Evolutionary conservation across 225 moss, liverwort and hornwort species (phyloP).

Genomic region (Anthoceros angustus): DNA sequence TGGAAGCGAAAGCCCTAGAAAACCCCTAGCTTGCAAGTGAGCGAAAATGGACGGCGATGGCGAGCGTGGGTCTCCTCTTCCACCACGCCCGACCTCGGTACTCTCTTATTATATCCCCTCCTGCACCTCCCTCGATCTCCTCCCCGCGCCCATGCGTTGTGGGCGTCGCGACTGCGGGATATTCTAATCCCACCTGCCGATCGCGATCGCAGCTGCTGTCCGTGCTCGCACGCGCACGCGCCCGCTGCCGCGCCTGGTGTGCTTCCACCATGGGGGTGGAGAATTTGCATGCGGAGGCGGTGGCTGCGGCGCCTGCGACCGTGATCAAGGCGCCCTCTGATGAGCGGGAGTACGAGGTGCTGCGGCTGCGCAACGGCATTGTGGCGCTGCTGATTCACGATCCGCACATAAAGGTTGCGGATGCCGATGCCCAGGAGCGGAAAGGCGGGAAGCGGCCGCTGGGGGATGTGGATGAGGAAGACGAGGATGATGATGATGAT

Average conservation of each 20-base stretch:
- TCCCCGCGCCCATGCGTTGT: neutral
- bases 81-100: neutral
- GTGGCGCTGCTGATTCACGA: conserved; percentile 65
- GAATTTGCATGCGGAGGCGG: conserved; percentile 14
- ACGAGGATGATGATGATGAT: conserved; percentile 12
- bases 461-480: conserved; percentile 13
- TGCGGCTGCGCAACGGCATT: conserved; percentile 59
- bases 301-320: conserved; percentile 2
- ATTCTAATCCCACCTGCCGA: neutral
- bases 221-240: neutral
- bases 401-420: conserved; percentile 39
- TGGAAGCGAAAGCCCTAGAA: neutral
- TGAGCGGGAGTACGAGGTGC: conserved; percentile 44
- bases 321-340: conserved; percentile 73
- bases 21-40: neutral
- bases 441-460: conserved; percentile 10
- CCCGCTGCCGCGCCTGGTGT: too few species aligned
- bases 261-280: conserved; percentile 33
- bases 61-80: neutral
- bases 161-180: neutral
- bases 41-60: neutral
- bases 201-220: neutral
- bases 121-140: neutral
- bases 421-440: conserved; percentile 15
- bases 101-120: neutral